These are phyloP conservation scores for Diaporthe helianthi DNA, from an alignment of 2,329 filamentous ascomycete species.

Conservation along the genomic window DNA sequence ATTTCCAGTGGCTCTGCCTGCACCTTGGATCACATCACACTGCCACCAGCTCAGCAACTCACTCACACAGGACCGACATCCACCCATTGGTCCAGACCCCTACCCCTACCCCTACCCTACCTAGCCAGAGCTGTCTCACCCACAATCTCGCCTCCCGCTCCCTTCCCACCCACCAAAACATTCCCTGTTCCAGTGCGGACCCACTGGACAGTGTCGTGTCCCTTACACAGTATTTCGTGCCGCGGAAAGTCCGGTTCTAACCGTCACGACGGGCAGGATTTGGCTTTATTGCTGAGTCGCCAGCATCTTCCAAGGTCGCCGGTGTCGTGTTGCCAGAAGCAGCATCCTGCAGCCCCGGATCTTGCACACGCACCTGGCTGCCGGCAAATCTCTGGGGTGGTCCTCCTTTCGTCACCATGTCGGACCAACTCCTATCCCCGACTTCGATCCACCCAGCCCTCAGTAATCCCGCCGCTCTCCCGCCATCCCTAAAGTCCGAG, in stretches of 20 bases:
- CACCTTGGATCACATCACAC: constrained; percentile 39
- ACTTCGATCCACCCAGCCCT: constrained; percentile 59
- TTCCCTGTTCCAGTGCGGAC: constrained; percentile 27
- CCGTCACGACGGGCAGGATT: not conserved
- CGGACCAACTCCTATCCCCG: constrained; percentile 51
- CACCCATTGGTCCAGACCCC: not conserved
- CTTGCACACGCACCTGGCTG: constrained; percentile 18
- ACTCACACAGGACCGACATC: not conserved
- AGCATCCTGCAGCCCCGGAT: constrained; percentile 15
- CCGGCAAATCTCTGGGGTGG: constrained; percentile 5
- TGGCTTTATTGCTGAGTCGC: constrained; percentile 19
- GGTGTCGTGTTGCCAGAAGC: constrained; percentile 17
- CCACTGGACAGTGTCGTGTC: constrained; percentile 20
- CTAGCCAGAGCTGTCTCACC: constrained; percentile 30
- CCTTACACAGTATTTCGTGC: constrained; percentile 23
- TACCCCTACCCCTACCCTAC: no score
- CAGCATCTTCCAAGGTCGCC: constrained; percentile 6
- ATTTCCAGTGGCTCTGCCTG: constrained; percentile 37
- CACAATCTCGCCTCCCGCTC: constrained; percentile 20
- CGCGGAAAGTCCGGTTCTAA: constrained; percentile 15
- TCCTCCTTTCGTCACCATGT: constrained; percentile 41
- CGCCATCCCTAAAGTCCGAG: constrained; percentile 37
- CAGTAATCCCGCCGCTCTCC: constrained; percentile 44
- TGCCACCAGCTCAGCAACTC: not conserved
- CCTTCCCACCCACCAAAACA: constrained; percentile 26